phyloP scores from a whole-genome alignment of 2,329 filamentous ascomycete genomes.

The Xylaria digitata region DNA sequence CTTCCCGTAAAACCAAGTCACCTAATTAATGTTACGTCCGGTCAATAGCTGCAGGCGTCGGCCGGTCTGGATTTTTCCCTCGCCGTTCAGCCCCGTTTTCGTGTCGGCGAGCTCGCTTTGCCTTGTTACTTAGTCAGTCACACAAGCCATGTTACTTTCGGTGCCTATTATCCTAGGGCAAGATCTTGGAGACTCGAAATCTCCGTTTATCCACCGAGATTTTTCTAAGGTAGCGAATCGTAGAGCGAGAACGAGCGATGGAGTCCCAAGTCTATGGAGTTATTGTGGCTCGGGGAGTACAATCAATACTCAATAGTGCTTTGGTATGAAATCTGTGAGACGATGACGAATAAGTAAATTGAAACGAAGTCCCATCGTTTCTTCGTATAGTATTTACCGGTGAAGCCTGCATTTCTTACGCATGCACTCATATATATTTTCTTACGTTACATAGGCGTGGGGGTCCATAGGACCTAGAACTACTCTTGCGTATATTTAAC shows the following conservation, averaged over 20 bases:
- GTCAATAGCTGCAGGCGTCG: slow-evolving; percentile 21
- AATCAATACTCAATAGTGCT: not conserved
- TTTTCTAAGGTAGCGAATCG: slow-evolving; percentile 1
- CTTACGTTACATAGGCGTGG: slow-evolving; percentile 7
- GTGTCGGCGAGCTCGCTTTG: slow-evolving; percentile 11
- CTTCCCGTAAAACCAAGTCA: not conserved
- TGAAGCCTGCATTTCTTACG: slow-evolving; percentile 2
- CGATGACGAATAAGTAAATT: slow-evolving; percentile 9
- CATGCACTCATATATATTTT: slow-evolving; percentile 18
- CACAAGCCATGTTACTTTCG: not conserved
- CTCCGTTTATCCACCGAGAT: not conserved
- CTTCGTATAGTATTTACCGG: slow-evolving; percentile 6
- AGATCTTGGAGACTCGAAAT: not conserved
- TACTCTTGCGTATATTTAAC: slow-evolving; percentile 2
- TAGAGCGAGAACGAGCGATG: not conserved
- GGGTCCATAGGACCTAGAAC: slow-evolving; percentile 6
- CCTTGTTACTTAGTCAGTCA: slow-evolving; percentile 2
- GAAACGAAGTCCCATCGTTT: not conserved
- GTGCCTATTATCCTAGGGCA: not conserved
- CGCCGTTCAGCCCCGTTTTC: slow-evolving; percentile 27
- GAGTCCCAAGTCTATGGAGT: not conserved
- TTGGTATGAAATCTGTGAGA: not conserved
- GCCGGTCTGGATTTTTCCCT: slow-evolving; percentile 29
- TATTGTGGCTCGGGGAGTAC: not conserved
- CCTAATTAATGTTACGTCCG: slow-evolving; percentile 17